Evolutionary conservation across 73 alveolate genomes (phyloP), one percentile per base, ranked within the genome.

Genomic region (Paramecium bursaria): DNA sequence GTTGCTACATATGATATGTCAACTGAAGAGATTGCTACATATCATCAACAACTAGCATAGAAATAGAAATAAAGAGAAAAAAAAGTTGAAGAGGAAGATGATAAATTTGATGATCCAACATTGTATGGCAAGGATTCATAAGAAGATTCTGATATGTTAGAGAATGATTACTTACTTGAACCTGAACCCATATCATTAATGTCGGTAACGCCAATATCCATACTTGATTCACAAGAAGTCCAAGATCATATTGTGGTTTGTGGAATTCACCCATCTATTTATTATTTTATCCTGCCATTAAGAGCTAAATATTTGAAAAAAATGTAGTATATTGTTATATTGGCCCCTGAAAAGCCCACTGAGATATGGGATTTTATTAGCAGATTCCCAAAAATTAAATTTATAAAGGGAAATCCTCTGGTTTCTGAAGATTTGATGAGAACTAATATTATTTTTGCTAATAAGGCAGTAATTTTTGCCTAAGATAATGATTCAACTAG

Each of bases 391-490:
- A 92, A 88, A 57, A 86, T 93, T 44, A 50, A 80, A 50, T 88
- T 91, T 61, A 92, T 96, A 4, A 95, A 91, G 44, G 98, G 98
- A 4, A 92, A 97, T 29, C 99, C 98, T 3, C 86, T 96, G 14
- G 87, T 77, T 22, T 86, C 93, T 0, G 99, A 96, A 82, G 97
- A 95, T 22, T 86, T 96, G 47, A 55, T 95, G 74, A 95, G 97
- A 92, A 98, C 99, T 22, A 96, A 96, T 67, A 95, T 96, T 3
- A 93, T 95, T 87, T 96, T 91, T 91, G 99, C 99, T 19, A 99
- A 96, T 90, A 96, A 96, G 85, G 99, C 98, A 5, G 99, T 96
- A 31, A 95, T 96, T 33, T 88, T 96, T 51, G 98, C 97, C 47
- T 92, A 94, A 74, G 98, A 94, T 76, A 67, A 96, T 23, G 89